A percentile compares a stretch with the other conserved stretches of the same genome.
These are phyloP conservation scores for Priceomyces medius DNA, from an alignment of 805 yeast genomes.

Conservation along the genomic window DNA sequence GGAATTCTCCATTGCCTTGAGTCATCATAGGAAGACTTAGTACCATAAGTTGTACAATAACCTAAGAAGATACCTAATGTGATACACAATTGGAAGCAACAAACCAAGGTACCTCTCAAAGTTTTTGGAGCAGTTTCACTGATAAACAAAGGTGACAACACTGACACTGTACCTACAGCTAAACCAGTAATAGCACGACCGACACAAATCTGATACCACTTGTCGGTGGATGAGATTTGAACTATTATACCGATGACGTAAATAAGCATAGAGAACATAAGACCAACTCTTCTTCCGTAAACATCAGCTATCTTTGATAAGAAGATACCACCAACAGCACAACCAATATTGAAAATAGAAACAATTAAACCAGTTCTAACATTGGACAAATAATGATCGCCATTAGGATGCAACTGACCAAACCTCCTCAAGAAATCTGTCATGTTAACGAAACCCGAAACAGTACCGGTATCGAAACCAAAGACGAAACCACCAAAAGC, in stretches of 20 bases:
- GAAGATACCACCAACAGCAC: conserved; percentile 69
- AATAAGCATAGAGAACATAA: conserved; percentile 52
- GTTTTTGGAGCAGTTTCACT: conserved; percentile 70
- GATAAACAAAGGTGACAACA: conserved; percentile 64
- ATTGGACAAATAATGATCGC: conserved; percentile 42
- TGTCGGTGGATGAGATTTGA: conserved; percentile 53
- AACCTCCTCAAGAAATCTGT: conserved; percentile 53
- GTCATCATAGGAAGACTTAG: conserved; percentile 46
- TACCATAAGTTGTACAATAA: conserved; percentile 65
- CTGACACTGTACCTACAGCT: conserved; percentile 72
- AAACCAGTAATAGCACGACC: conserved; percentile 68
- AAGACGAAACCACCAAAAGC: conserved; percentile 78
- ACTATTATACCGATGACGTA: conserved; percentile 61
- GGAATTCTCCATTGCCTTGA: conserved; percentile 71
- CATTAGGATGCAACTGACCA: conserved; percentile 45
- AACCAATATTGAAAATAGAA: conserved; percentile 62
- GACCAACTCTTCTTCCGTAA: conserved; percentile 59
- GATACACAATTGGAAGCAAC: conserved; percentile 67
- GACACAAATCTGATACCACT: conserved; percentile 64
- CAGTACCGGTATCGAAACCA: conserved; percentile 80
- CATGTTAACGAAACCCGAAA: conserved; percentile 70
- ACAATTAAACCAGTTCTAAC: conserved; percentile 54
- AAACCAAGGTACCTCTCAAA: conserved; percentile 69
- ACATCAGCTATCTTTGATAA: conserved; percentile 58
- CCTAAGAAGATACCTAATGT: conserved; percentile 73